Evolutionary conservation across 2,329 filamentous ascomycete genomes (phyloP), one percentile per base, ranked within the genome.

Genomic region (Nigrospora oryzae): DNA sequence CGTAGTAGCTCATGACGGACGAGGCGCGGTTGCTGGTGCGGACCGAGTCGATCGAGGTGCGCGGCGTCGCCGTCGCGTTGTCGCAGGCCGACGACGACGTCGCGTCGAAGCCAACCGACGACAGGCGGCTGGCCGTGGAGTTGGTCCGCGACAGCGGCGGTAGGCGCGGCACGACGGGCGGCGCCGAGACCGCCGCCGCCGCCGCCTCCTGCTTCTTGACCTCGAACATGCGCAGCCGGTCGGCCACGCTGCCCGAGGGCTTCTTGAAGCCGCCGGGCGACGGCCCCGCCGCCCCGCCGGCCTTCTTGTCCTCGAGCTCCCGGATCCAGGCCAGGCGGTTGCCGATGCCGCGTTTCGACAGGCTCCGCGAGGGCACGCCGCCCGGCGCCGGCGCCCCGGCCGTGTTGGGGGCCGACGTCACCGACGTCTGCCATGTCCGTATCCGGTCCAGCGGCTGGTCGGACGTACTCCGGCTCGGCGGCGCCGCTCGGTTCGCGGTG

Each of bases 291-390:
- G 16, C 33, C 17, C 14, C 36, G 19, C 44, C 40, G 40, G 49
- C 46, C 42, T 51, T 51, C 49, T 51, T 51, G 38, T 49, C 49
- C 38, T 51, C 49, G 28, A 51, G 49, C 44, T 51, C 49, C 11
- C 38, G 38, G 40, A 51, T 51, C 49, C 49, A 51, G n/a, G 49
- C 49, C 11, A 51, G 46, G 12, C 49, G 49, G 44, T 46, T 36
- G 28, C 33, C 46, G 1, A 42, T 41, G 11, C 44, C 44, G 11
- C 44, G 42, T 6, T 38, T 35, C 28, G 49, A 49, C 7, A 43
- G 30, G 36, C 34, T 51, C 16, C 49, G 46, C n/a, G 34, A 37
- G 30, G 40, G 36, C 32, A 16, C n/a, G 15, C 30, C 30, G 12
- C n/a, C 32, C 11, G 30, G 35, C 2, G 46, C 36, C 16, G 46